Evolutionary conservation across 2,329 filamentous ascomycete genomes (phyloP).

Genomic region (Leptographium procerum): DNA sequence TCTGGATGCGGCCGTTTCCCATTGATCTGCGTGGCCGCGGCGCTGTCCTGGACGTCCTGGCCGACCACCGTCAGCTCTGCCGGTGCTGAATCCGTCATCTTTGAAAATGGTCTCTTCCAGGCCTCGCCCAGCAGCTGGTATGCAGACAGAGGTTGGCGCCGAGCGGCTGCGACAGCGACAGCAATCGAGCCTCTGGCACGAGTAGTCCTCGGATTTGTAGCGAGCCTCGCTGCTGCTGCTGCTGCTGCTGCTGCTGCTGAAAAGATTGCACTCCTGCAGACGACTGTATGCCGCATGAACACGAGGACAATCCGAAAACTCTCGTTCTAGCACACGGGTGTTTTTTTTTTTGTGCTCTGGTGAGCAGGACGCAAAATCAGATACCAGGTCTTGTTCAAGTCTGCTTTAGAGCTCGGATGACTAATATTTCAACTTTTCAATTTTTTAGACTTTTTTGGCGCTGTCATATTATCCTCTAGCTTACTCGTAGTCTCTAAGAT

Average conservation of each 20-base stretch:
- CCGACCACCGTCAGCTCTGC: neutral
- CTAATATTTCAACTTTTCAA: conserved; percentile 1
- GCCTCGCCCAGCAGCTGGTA: no score
- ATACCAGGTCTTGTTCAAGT: no score
- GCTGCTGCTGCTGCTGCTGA: neutral
- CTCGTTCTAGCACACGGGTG: no score
- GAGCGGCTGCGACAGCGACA: neutral
- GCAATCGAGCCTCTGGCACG: no score
- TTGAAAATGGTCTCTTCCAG: neutral
- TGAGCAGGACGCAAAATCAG: no score
- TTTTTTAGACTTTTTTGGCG: neutral
- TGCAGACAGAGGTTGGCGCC: no score
- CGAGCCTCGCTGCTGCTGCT: neutral
- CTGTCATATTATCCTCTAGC: neutral
- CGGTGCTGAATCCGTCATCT: neutral
- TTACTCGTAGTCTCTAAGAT: neutral
- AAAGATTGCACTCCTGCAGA: neutral
- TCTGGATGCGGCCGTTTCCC: conserved; percentile 7
- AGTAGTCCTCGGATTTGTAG: no score
- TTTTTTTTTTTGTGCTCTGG: no score
- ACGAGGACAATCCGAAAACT: neutral
- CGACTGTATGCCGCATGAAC: neutral
- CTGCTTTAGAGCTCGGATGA: no score
- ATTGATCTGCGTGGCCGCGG: neutral
- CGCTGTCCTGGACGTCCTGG: neutral